Evolutionary conservation across 345 rosid species (phyloP).

Genomic region (Clarkia xantiana): DNA sequence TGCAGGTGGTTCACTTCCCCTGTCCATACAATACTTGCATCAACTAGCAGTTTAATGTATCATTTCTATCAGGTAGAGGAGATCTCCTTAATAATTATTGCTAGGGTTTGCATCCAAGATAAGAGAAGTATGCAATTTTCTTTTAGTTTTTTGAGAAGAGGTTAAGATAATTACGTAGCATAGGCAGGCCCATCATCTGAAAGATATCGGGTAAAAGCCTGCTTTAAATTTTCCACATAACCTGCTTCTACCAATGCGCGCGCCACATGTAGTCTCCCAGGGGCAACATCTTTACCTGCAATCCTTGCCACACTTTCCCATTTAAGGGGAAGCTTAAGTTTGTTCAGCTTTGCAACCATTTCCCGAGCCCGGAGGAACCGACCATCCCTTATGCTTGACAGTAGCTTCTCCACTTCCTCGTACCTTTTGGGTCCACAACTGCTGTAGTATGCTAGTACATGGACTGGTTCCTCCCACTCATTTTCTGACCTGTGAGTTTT

Average conservation of each 20-base stretch:
- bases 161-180: slow-evolving; percentile 33
- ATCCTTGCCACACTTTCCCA: slow-evolving; percentile 80
- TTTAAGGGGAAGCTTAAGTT: slow-evolving; percentile 66
- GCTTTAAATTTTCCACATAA: slow-evolving; percentile 65
- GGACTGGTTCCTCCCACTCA: slow-evolving; percentile 71
- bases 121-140: no score
- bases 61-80: background rate
- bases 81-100: background rate
- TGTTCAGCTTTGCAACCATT: slow-evolving; percentile 63
- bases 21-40: slow-evolving; percentile 10
- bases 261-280: slow-evolving; percentile 88
- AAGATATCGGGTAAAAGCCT: slow-evolving; percentile 75
- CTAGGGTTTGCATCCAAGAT: slow-evolving; percentile 5
- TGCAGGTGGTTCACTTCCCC: slow-evolving; percentile 77
- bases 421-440: slow-evolving; percentile 58
- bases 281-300: slow-evolving; percentile 90
- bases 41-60: background rate
- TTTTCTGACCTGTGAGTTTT: slow-evolving; percentile 23
- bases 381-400: slow-evolving; percentile 73
- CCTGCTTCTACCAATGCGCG: slow-evolving; percentile 96
- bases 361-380: slow-evolving; percentile 71
- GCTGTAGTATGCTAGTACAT: slow-evolving; percentile 91
- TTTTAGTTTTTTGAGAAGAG: background rate
- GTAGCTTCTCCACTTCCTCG: slow-evolving; percentile 51
- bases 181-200: slow-evolving; percentile 95